phyloP scores from a whole-genome alignment of 371 early-diverging fungal species.

The Nematocida ausubeli region DNA sequence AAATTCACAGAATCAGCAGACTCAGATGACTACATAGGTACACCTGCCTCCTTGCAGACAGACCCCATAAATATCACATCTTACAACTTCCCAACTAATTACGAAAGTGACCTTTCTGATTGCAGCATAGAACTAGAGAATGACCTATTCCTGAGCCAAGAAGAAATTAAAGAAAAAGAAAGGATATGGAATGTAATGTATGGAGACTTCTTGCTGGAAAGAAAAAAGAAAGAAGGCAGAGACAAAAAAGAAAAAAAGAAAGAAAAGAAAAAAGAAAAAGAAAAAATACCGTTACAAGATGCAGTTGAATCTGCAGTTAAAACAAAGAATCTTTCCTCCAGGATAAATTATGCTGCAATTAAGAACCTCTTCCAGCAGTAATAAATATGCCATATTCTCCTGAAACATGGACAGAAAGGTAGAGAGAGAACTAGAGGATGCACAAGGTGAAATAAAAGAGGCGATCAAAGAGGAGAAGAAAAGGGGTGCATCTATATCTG shows the following conservation, averaged over 20 bases:
- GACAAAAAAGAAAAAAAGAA: constrained; percentile 27
- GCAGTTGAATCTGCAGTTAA: constrained; percentile 59
- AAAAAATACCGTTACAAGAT: constrained; percentile 60
- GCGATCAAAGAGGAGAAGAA: constrained; percentile 63
- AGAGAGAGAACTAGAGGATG: constrained; percentile 61
- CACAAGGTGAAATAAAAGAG: constrained; percentile 63
- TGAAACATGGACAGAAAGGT: constrained; percentile 33
- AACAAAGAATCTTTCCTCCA: constrained; percentile 63
- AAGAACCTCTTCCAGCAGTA: constrained; percentile 64
- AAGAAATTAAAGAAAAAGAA: constrained; percentile 61
- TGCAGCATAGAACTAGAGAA: constrained; percentile 21
- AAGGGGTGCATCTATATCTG: constrained; percentile 54
- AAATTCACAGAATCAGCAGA: no score
- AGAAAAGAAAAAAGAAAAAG: constrained; percentile 56
- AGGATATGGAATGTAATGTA: constrained; percentile 67
- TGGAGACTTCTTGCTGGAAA: constrained; percentile 65
- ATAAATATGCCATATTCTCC: not conserved
- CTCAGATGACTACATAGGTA: constrained; percentile 54
- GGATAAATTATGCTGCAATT: constrained; percentile 66
- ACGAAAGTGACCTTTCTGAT: constrained; percentile 52
- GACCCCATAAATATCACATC: not conserved
- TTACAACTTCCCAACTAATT: constrained; percentile 7
- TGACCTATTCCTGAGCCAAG: constrained; percentile 57
- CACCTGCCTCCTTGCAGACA: constrained; percentile 67
- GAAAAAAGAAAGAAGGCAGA: constrained; percentile 40